Base-by-base conservation (phyloP, 192 early-diverging fungal species). In the Coemansia sp. region DNA sequence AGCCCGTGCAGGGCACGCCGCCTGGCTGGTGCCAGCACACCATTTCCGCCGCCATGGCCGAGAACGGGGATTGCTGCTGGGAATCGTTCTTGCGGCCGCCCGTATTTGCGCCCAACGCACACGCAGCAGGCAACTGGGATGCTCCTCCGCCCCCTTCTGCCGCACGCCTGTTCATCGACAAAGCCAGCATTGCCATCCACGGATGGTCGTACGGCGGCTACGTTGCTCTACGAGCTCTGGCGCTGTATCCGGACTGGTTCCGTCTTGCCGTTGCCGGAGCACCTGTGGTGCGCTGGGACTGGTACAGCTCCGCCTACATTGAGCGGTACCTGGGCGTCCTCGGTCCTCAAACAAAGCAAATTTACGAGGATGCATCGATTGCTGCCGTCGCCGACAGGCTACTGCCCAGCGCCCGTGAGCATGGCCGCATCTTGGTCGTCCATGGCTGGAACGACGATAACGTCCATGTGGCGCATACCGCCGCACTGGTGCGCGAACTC, bases 201-300 rank as follows among this genome's bases (percentile, higher is more conserved):
- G 91, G 91, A 2, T 92, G 91, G 91, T 86, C 84, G 36, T 92
- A 90, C 75, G 91, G 91, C 33, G 91, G 91, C 5, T 92, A 92
- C 72, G 67, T 92, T 16, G 81, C 87, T 23, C 55, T 92, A 26
- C 87, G 90, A 76, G 88, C 79, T 0, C 43, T 92, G 0, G 87
- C 87, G 7, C 84, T 85, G 34, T 79, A 87, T 60, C 85, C 89
- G 4, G 46, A 82, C 16, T 68, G 87, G 36, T 89, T 92, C 67
- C 86, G 88, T 60, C 67, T 90, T 26, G 81, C 85, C 15, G 83
- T 89, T 64, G 87, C 89, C 0, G 90, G 91, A 9, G 90, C 91
- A 1, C 91, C 91, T 0, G 91, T 91, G 1, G 89, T 89, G 7
- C 84, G 85, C 23, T 92, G 91, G 91, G 87, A 88, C 39, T 67